phyloP scores from a whole-genome alignment of 2,329 filamentous ascomycete genomes.

The Teratosphaeria gauchensis region DNA sequence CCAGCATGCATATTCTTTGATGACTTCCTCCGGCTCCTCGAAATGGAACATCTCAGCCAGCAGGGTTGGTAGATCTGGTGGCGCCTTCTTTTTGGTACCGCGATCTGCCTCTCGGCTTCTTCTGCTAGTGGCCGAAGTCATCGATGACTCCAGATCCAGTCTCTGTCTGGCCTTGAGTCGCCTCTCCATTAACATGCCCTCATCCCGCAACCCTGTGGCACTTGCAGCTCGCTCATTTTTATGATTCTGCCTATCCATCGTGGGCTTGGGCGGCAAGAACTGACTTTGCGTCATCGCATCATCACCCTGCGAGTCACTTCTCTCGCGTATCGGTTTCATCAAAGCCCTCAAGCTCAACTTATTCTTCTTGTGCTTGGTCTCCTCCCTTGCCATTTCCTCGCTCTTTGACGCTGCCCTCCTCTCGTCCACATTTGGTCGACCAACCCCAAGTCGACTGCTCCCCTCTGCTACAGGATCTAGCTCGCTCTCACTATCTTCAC shows the following conservation, averaged over 20 bases:
- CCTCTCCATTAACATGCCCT: conserved; percentile 64
- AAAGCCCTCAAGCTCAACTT: conserved; percentile 57
- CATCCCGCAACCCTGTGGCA: conserved; percentile 31
- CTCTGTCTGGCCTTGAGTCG: conserved; percentile 40
- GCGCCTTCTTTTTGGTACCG: conserved; percentile 1
- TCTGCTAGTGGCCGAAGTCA: conserved; percentile 13
- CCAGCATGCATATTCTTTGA: conserved; percentile 91
- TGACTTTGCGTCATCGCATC: conserved; percentile 25
- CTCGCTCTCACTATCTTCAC: conserved; percentile 58
- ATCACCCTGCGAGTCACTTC: conserved; percentile 21
- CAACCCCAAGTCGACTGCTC: conserved; percentile 1
- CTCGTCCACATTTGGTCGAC: conserved; percentile 2
- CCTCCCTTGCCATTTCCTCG: background rate
- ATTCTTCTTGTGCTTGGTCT: conserved; percentile 28
- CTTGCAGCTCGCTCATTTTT: conserved; percentile 7
- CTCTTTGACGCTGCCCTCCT: background rate
- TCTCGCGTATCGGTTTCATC: conserved; percentile 42
- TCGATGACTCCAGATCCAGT: conserved; percentile 20
- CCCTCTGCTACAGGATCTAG: conserved; percentile 5
- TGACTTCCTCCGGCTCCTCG: conserved; percentile 69
- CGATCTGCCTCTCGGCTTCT: conserved; percentile 13
- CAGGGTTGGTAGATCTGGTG: conserved; percentile 10
- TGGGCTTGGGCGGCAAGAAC: conserved; percentile 14
- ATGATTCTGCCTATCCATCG: background rate
- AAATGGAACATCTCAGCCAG: conserved; percentile 64